Evolutionary conservation across 2,329 filamentous ascomycete species (phyloP).

Genomic region (Teratosphaeria zuluensis): DNA sequence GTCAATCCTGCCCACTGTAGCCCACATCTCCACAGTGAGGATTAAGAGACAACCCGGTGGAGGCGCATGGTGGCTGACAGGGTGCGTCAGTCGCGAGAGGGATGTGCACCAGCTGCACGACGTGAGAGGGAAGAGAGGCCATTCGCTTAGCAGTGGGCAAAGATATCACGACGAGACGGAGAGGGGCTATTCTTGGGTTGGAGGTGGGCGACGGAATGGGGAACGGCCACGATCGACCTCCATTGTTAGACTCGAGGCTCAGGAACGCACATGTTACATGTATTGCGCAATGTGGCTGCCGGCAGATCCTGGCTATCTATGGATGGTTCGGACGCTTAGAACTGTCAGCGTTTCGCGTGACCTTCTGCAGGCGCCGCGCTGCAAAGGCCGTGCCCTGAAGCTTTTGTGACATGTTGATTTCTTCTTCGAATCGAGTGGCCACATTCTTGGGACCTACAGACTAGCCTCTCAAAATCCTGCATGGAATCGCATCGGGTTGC

Average conservation of each 20-base stretch:
- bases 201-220: neutral
- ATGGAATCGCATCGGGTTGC: constrained; percentile 17
- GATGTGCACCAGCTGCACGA: constrained; percentile 11
- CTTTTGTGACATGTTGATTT: constrained; percentile 22
- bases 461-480: constrained; percentile 19
- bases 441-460: constrained; percentile 13
- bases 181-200: neutral
- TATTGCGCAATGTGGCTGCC: constrained; percentile 21
- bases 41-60: constrained; percentile 3
- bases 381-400: constrained; percentile 9
- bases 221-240: neutral
- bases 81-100: constrained; percentile 16
- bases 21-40: constrained; percentile 2
- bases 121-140: neutral
- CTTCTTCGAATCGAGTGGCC: constrained; percentile 7
- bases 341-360: constrained; percentile 24
- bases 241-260: constrained; percentile 1
- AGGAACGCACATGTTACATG: constrained; percentile 14
- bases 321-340: constrained; percentile 6
- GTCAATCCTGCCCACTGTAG: neutral
- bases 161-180: neutral
- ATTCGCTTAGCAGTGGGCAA: neutral
- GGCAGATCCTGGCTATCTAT: constrained; percentile 7
- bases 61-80: constrained; percentile 19
- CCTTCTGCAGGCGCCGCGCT: constrained; percentile 13